Evolutionary conservation across 140 eudicot species (phyloP).

Genomic region (Artemisia princeps): DNA sequence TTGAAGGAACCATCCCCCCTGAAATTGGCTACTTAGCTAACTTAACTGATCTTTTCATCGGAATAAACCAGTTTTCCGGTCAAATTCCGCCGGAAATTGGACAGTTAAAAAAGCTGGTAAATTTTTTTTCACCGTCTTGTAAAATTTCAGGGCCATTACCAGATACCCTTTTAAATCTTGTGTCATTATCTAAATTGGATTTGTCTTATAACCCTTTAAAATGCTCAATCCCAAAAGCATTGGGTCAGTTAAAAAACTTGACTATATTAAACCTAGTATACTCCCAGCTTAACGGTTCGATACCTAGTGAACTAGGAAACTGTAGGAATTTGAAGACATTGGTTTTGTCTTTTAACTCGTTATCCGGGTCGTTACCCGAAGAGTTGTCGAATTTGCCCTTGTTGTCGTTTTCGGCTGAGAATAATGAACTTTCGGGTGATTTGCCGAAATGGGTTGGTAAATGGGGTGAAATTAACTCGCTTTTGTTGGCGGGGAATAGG

Average conservation of each 20-base stretch:
- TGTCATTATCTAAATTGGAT: conserved; percentile 47
- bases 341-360: conserved; percentile 60
- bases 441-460: conserved; percentile 61
- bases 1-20: conserved; percentile 49
- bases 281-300: conserved; percentile 52
- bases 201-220: conserved; percentile 72
- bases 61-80: conserved; percentile 64
- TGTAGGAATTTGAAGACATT: conserved; percentile 46
- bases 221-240: conserved; percentile 49
- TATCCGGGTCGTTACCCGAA: conserved; percentile 57
- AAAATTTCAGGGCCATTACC: conserved; percentile 65
- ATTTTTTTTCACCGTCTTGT: conserved; percentile 50
- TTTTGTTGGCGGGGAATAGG: conserved; percentile 48
- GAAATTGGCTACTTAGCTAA: conserved; percentile 39
- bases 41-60: conserved; percentile 52
- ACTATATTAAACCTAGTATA: conserved; percentile 45
- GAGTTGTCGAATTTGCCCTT: conserved; percentile 46
- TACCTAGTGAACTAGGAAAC: conserved; percentile 65
- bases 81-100: conserved; percentile 60
- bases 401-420: conserved; percentile 50
- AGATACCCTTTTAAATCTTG: conserved; percentile 39
- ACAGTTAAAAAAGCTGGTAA: conserved; percentile 34
- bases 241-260: conserved; percentile 46
- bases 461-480: conserved; percentile 52
- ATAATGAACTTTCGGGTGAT: conserved; percentile 57